Evolutionary conservation across 2,329 filamentous ascomycete species (phyloP).

Genomic region (Aspergillus sp.): DNA sequence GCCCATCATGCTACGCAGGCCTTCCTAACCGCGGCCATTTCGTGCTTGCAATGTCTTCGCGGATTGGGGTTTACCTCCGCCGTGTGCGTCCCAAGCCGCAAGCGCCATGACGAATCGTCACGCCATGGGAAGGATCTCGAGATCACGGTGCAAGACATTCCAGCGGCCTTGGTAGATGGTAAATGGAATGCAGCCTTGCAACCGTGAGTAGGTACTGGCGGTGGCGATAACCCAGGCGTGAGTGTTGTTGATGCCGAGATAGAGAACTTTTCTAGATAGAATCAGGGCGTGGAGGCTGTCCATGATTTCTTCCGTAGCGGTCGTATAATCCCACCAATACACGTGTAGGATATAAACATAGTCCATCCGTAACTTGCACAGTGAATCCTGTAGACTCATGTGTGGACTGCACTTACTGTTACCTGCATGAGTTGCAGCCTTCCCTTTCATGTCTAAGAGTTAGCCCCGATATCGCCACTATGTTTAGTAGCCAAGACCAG

Average conservation of each 20-base stretch:
- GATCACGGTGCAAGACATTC: slow-evolving; percentile 31
- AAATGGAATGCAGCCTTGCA: slow-evolving; percentile 33
- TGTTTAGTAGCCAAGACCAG: slow-evolving; percentile 66
- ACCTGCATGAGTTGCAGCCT: slow-evolving; percentile 36
- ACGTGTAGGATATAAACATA: slow-evolving; percentile 49
- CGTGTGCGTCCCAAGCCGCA: slow-evolving; percentile 53
- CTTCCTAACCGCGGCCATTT: slow-evolving; percentile 27
- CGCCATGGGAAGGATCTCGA: slow-evolving; percentile 36
- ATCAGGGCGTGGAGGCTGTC: slow-evolving; percentile 32
- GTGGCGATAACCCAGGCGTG: slow-evolving; percentile 35
- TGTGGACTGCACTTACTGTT: slow-evolving; percentile 38
- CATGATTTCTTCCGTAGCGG: slow-evolving; percentile 31
- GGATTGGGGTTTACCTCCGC: slow-evolving; percentile 44
- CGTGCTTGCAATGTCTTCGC: slow-evolving; percentile 39
- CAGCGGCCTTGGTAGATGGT: slow-evolving; percentile 34
- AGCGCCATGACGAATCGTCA: slow-evolving; percentile 39
- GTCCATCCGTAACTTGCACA: slow-evolving; percentile 44
- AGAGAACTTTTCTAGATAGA: slow-evolving; percentile 33
- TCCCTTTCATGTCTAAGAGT: slow-evolving; percentile 30
- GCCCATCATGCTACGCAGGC: slow-evolving; percentile 22
- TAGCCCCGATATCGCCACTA: slow-evolving; percentile 48
- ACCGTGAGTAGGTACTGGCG: slow-evolving; percentile 33
- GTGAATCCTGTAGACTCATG: slow-evolving; percentile 35
- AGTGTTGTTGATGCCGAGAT: slow-evolving; percentile 34
- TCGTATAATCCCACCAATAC: slow-evolving; percentile 46